phyloP scores from a whole-genome alignment of 257 asterid genomes.

The Ballota nigra region DNA sequence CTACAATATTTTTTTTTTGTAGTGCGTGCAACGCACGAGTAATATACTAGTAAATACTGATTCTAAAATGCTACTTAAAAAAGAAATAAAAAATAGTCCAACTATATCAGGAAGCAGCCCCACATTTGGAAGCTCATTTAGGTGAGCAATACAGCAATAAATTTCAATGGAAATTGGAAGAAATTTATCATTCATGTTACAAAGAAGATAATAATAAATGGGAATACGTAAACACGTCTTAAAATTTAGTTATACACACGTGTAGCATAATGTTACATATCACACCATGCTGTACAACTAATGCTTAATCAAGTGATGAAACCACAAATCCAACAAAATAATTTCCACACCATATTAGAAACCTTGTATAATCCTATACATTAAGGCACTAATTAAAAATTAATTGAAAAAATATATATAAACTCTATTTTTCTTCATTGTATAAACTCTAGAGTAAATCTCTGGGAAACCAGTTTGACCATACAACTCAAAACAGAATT shows the following conservation, averaged over 20 bases:
- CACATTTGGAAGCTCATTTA: too few species aligned
- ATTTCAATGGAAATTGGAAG: too few species aligned
- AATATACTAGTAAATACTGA: too few species aligned
- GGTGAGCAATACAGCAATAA: too few species aligned
- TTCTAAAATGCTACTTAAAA: too few species aligned
- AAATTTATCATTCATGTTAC: neutral
- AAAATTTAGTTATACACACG: neutral
- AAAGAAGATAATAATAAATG: too few species aligned
- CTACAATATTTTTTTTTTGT: too few species aligned
- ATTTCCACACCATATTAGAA: neutral
- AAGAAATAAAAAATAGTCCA: too few species aligned
- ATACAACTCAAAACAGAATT: too few species aligned
- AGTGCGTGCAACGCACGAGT: too few species aligned
- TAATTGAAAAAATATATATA: neutral
- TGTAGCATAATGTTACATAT: neutral
- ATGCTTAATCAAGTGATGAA: neutral
- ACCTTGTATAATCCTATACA: neutral
- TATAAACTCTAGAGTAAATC: neutral
- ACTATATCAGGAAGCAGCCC: too few species aligned
- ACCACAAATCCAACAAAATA: neutral
- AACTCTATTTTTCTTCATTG: neutral
- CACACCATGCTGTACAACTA: neutral
- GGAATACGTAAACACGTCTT: neutral
- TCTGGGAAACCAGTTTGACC: too few species aligned
- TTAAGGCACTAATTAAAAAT: neutral